Base-by-base conservation (phyloP, 345 rosid species). In the Ricinus communis region DNA sequence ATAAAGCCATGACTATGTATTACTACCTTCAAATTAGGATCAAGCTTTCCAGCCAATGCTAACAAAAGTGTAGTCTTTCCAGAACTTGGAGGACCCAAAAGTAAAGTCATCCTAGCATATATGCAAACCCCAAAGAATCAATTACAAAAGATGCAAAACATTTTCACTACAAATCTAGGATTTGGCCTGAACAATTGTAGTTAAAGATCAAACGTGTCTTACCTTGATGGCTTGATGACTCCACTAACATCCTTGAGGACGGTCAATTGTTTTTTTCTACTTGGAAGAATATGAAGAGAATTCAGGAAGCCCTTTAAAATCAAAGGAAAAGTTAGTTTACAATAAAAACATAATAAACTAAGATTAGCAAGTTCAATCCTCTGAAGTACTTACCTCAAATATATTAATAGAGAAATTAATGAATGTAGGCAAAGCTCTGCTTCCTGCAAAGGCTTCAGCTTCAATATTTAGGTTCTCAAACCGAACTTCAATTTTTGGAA, bases 1-100 rank as follows among this genome's bases (percentile, higher is more conserved):
- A 43, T 46, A 24, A 57, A 14, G 40, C 13, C 52, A 41, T 0
- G 16, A 43, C 4, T 19, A 7, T 8, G 28, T 31, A 36, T 61
- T 2, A 30, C 43, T 38, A 91, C 95, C 91, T 86, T 79, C 25
- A 89, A 86, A 33, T 62, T 68, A 1, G 69, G 58, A 74, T 83
- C 90, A 71, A 91, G 97, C 77, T 86, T 89, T 65, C 91, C 93
- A 19, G 93, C 95, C 75, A 91, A 81, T 70, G 95, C 95, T 80
- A 91, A 80, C 74, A 91, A 47, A 5, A 91, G 87, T 0, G 93
- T 85, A 4, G 97, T 91, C 82, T 91, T 91, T 6, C 97, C 97
- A 28, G 97, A 87, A 73, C 90, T 76, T 61, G 95, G 95, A 71
- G 95, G 97, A 62, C 97, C 97, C 79, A 89, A 73, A 40, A 91